Evolutionary conservation across 495 filamentous ascomycete species (phyloP), one percentile per base, ranked within the genome.

Genomic region (Aspergillus steynii): DNA sequence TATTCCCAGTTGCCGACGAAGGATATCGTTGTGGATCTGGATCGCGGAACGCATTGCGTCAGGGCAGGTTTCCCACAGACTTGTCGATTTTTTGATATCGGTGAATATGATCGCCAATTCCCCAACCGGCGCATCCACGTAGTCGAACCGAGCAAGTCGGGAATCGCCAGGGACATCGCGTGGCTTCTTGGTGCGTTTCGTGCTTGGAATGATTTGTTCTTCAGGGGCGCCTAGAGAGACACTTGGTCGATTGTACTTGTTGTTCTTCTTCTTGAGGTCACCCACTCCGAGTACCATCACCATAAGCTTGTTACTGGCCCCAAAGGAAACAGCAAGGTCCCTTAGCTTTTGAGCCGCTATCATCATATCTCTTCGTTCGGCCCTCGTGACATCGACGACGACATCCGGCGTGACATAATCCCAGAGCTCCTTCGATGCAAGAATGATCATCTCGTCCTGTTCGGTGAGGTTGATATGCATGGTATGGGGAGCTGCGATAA

Each of bases 1-100:
- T 55, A 93, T 88, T 37, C 94, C 86, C 56, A 99, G 82, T 66
- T 97, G 93, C 31, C 96, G 87, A 48, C 95, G 90, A 84, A 99
- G 92, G 20, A 96, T 85, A 64, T 94, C 90, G 68, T 99, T 98
- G 77, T 99, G 95, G 56, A 95, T 88, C 71, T 92, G 93, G 71
- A 98, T 98, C 53, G 93, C 92, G 8, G 92, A 91, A 58, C 92
- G 84, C 95, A 99, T 99, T 7, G 96, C 92, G 50, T 89, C 87
- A 2, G 94, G 93, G 69, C 92, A 95, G 8, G 87, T 91, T 73
- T 99, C 95, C 95, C 95, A 99, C n/a, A 99, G 78, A 45, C 91
- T 83, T 2, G 95, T 99, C 2, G 94, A 97, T 73, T 93, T 96
- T 75, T 99, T 99, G 83, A 99, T 99, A 79, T 99, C 95, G 0